Evolutionary conservation across 495 filamentous ascomycete genomes (phyloP), one percentile per base, ranked within the genome.

Genomic region (Daldinia childiae): DNA sequence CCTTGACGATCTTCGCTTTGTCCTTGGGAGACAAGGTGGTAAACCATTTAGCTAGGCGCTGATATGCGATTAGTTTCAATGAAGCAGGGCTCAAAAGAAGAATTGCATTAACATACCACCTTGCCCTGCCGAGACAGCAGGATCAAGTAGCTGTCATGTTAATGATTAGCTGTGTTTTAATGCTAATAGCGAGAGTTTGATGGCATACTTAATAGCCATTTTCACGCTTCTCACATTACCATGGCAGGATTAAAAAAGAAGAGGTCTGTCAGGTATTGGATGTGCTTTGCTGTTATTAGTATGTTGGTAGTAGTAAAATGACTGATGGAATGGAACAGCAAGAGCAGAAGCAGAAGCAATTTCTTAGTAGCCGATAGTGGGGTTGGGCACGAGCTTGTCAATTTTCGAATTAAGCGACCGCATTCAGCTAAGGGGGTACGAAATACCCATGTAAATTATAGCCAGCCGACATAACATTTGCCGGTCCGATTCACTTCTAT

Each of bases 41-140:
- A 85, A 98, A 99, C 96, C 95, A 99, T 85, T 99, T 99, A 69
- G 95, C 95, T 58, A 99, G 89, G 72, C 95, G 94, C 96, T 99
- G 39, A 63, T 51, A 59, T 8, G 66, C 83, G 65, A 85, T 83
- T 68, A 70, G 78, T 71, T 41, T 72, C 41, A 32, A 65, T 64
- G 12, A 59, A 27, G 43, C 32, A 27, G 19, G 60, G 75, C 60
- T 50, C 68, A 77, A 67, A 62, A 66, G 76, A 79, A 76, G 79
- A 76, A 79, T 75, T 76, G 77, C 80, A 48, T 48, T 48, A 48
- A 24, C 92, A 60, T 83, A 99, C 95, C 83, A 99, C 95, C 92
- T 99, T 99, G 79, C 95, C 95, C 85, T 98, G 96, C 73, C 95
- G 89, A 64, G 95, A 98, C 64, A 98, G 91, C 70, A 98, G 89